These are phyloP conservation scores for Quercus lobata DNA, from an alignment of 331 rosid species.

Conservation along the genomic window DNA sequence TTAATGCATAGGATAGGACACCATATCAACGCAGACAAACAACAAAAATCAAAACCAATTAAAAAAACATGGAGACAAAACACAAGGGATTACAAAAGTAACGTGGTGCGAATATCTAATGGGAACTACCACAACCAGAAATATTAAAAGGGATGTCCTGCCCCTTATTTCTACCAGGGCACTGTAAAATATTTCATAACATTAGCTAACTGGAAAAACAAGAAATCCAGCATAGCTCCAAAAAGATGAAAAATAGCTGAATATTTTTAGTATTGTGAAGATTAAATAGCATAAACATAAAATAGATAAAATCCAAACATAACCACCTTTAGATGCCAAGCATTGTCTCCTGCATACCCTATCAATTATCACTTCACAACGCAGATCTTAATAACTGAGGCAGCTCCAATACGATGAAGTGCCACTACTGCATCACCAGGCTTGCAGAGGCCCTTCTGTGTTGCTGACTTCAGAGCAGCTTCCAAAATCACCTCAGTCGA, in stretches of 20 bases:
- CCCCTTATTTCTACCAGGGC: background rate
- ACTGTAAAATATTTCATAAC: background rate
- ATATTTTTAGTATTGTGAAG: conserved; percentile 16
- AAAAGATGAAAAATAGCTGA: background rate
- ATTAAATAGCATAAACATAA: conserved; percentile 24
- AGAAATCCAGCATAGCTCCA: background rate
- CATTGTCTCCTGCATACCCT: conserved; percentile 16
- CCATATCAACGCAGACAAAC: background rate
- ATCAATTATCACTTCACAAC: conserved; percentile 60
- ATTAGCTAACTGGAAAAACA: background rate
- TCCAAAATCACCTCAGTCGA: conserved; percentile 92
- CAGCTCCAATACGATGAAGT: conserved; percentile 85
- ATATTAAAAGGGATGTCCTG: background rate
- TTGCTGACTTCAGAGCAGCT: conserved; percentile 86
- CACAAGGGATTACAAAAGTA: background rate
- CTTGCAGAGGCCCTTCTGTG: conserved; percentile 58
- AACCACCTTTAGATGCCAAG: conserved; percentile 17
- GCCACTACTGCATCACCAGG: conserved; percentile 92
- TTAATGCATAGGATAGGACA: background rate
- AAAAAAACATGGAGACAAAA: background rate
- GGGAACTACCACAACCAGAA: background rate
- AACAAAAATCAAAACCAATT: background rate
- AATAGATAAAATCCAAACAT: conserved; percentile 15
- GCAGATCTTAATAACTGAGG: conserved; percentile 95
- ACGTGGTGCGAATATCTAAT: background rate